A percentile compares a stretch with the other conserved stretches of the same genome.
These are phyloP conservation scores for Cladosporium velox DNA, from an alignment of 2,329 filamentous ascomycete genomes.

Conservation along the genomic window DNA sequence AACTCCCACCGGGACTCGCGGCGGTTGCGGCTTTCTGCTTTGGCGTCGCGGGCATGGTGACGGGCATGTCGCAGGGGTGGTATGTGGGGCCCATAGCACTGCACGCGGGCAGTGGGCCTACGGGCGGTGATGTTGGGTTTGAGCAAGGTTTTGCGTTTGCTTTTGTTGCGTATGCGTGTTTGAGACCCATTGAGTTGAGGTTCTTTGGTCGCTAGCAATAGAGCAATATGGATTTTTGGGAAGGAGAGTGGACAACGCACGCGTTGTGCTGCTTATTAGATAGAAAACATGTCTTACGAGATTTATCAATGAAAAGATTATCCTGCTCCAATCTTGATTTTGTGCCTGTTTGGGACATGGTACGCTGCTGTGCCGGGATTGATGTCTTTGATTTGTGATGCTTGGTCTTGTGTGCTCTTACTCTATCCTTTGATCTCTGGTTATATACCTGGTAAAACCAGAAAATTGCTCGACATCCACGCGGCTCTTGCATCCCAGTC, in stretches of 20 bases:
- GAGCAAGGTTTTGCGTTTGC: conserved; percentile 67
- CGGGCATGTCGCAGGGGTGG: conserved; percentile 73
- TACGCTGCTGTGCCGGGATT: not conserved
- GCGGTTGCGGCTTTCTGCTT: conserved; percentile 64
- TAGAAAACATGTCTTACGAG: not conserved
- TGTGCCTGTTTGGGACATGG: not conserved
- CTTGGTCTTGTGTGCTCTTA: not conserved
- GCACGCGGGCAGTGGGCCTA: conserved; percentile 53
- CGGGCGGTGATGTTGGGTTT: conserved; percentile 63
- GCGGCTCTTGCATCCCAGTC: not conserved
- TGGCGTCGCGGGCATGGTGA: conserved; percentile 65
- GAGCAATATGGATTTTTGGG: not conserved
- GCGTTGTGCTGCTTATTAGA: not conserved
- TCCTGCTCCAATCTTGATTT: not conserved
- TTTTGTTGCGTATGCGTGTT: conserved; percentile 52
- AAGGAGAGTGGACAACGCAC: not conserved
- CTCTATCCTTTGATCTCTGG: not conserved
- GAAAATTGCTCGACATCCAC: not conserved
- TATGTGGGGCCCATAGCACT: conserved; percentile 66
- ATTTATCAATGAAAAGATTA: not conserved
- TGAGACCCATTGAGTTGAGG: conserved; percentile 55
- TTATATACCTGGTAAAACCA: not conserved
- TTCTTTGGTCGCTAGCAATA: conserved; percentile 30
- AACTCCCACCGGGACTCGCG: conserved; percentile 65
- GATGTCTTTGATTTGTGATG: not conserved